Conservation (phyloP, 768 basidiomycete species). For the Termitomyces heimii region DNA sequence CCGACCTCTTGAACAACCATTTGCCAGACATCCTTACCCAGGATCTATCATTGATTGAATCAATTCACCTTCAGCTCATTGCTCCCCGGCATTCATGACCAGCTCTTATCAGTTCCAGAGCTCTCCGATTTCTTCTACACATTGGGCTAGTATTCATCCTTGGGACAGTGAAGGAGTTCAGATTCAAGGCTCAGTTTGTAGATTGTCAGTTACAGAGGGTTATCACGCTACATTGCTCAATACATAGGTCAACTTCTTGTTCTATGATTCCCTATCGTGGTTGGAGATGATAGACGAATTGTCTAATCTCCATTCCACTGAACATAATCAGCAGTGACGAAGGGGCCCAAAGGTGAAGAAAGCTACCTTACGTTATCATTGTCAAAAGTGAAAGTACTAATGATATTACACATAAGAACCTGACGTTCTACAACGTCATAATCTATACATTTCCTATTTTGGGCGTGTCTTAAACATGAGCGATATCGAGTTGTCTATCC, state of each 20-base stretch:
- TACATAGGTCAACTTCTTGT: no score
- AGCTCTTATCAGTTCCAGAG: background rate
- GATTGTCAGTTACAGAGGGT: no score
- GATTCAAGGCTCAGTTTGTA: background rate
- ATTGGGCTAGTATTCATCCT: background rate
- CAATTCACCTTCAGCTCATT: background rate
- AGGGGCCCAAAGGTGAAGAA: no score
- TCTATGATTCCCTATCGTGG: no score
- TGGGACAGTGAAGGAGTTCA: background rate
- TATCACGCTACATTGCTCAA: background rate
- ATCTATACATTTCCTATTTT: background rate
- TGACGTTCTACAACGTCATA: background rate
- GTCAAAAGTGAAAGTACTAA: background rate
- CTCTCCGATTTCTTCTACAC: no score
- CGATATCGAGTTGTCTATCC: background rate
- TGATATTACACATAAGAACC: background rate
- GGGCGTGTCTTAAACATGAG: background rate
- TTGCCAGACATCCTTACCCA: background rate
- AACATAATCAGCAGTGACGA: no score
- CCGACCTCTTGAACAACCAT: no score
- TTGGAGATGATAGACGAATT: no score
- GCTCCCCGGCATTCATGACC: background rate
- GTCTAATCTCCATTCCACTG: no score
- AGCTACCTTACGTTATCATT: no score
- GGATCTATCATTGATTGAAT: background rate